Percentiles rank a stretch among this genome's conserved stretches.
Conservation (phyloP, 2,329 filamentous ascomycete genomes). For the Sporothrix brasiliensis region DNA sequence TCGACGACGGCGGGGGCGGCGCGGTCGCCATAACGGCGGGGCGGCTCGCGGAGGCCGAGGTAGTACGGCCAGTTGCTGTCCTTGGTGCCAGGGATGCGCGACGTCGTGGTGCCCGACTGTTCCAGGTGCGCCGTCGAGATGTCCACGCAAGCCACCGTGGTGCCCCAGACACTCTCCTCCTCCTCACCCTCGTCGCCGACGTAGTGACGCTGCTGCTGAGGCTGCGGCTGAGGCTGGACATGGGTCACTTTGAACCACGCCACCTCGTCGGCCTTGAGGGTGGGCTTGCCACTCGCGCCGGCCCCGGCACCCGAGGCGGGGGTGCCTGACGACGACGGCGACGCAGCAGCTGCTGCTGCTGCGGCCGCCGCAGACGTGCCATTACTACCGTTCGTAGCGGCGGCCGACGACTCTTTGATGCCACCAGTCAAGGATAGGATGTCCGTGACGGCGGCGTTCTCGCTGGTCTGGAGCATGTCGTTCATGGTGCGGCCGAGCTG, state of each 20-base stretch:
- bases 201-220: conserved; percentile 42
- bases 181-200: conserved; percentile 59
- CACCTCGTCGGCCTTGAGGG: conserved; percentile 59
- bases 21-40: conserved; percentile 52
- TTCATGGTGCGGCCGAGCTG: conserved; percentile 80
- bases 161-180: conserved; percentile 74
- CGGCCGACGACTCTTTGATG: conserved; percentile 15
- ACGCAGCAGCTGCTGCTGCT: conserved; percentile 30
- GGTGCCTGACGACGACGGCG: conserved; percentile 20
- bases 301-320: not conserved
- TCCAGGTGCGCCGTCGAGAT: conserved; percentile 85
- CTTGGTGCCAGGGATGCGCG: conserved; percentile 74
- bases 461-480: conserved; percentile 62
- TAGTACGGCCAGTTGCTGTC: conserved; percentile 89
- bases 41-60: conserved; percentile 71
- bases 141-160: conserved; percentile 79
- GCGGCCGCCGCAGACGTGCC: conserved; percentile 40
- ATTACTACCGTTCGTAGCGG: conserved; percentile 19
- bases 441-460: conserved; percentile 72
- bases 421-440: conserved; percentile 56
- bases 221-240: conserved; percentile 58
- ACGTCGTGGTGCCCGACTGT: conserved; percentile 84
- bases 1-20: conserved; percentile 50
- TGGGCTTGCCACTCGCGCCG: not conserved
- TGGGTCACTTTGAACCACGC: conserved; percentile 93